These are phyloP conservation scores for Leccinum pellstonianum DNA, from an alignment of 768 basidiomycete genomes.

Conservation along the genomic window DNA sequence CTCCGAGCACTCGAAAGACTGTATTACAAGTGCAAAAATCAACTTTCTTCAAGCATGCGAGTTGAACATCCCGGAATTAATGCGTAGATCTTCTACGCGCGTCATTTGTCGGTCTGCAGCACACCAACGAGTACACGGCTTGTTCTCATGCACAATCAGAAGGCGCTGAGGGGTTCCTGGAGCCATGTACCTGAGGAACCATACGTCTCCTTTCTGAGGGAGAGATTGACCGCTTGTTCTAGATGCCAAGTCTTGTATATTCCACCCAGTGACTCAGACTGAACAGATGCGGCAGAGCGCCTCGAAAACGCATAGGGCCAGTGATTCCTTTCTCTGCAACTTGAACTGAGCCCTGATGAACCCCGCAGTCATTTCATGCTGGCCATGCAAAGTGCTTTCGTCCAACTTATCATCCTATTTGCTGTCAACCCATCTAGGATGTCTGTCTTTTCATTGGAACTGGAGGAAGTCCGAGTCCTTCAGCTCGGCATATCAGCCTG, in stretches of 20 bases:
- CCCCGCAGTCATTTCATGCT: slow-evolving; percentile 53
- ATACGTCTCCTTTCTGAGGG: slow-evolving; percentile 34
- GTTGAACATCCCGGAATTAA: too few relatives aligned
- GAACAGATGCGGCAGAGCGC: slow-evolving; percentile 44
- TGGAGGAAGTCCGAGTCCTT: slow-evolving; percentile 42
- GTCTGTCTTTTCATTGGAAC: slow-evolving; percentile 42
- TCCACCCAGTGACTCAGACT: slow-evolving; percentile 2
- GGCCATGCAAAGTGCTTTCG: slow-evolving; percentile 72
- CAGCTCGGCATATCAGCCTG: slow-evolving; percentile 25
- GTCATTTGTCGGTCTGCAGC: too few relatives aligned
- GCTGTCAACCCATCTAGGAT: slow-evolving; percentile 61
- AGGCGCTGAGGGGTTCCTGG: slow-evolving; percentile 61
- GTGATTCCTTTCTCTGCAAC: slow-evolving; percentile 36
- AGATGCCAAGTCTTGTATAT: background rate
- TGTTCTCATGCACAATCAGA: slow-evolving; percentile 38
- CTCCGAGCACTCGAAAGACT: too few relatives aligned
- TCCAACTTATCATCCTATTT: slow-evolving; percentile 61
- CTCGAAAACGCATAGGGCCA: slow-evolving; percentile 46
- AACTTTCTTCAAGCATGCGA: too few relatives aligned
- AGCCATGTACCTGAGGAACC: slow-evolving; percentile 49
- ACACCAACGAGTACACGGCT: too few relatives aligned
- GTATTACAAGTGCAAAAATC: too few relatives aligned
- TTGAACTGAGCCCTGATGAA: background rate
- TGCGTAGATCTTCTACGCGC: too few relatives aligned
- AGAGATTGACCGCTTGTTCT: slow-evolving; percentile 34